phyloP scores from a whole-genome alignment of 805 yeast species.

The Cyberlindnera suaveolens region DNA sequence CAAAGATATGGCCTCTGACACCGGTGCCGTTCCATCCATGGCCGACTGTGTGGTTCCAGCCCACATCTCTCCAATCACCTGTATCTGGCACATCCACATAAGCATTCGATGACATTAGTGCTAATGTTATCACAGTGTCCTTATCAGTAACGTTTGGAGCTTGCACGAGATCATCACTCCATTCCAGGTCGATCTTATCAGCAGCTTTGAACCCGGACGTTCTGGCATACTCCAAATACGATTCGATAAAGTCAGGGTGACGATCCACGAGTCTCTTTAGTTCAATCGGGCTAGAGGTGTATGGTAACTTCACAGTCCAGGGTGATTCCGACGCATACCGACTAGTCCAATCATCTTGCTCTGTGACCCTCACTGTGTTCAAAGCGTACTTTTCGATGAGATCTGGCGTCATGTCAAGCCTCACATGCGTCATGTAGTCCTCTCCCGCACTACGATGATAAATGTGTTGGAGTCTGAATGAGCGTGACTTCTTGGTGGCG shows the following conservation, averaged over 20 bases:
- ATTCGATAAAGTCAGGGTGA: slow-evolving; percentile 58
- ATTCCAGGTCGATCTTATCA: slow-evolving; percentile 45
- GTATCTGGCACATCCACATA: slow-evolving; percentile 71
- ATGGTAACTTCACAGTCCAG: slow-evolving; percentile 31
- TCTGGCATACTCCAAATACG: slow-evolving; percentile 53
- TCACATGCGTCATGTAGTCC: slow-evolving; percentile 35
- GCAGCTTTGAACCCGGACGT: slow-evolving; percentile 28
- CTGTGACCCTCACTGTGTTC: background rate
- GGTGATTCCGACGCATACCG: slow-evolving; percentile 31
- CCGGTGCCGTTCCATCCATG: slow-evolving; percentile 90
- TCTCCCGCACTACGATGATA: slow-evolving; percentile 54
- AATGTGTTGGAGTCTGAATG: slow-evolving; percentile 45
- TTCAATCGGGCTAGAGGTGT: slow-evolving; percentile 15
- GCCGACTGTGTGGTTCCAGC: slow-evolving; percentile 49
- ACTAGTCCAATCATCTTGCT: slow-evolving; percentile 9
- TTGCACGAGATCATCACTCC: slow-evolving; percentile 50
- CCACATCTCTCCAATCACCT: slow-evolving; percentile 85
- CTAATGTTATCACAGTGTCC: slow-evolving; percentile 67
- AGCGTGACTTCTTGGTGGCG: background rate
- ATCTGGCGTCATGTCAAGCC: slow-evolving; percentile 44
- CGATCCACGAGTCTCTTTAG: slow-evolving; percentile 38
- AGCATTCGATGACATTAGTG: slow-evolving; percentile 85
- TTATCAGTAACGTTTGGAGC: slow-evolving; percentile 76
- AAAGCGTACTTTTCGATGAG: slow-evolving; percentile 23
- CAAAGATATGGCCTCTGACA: slow-evolving; percentile 86